phyloP scores from a whole-genome alignment of 139 green algal species.

The Chlamydomonas urium region DNA sequence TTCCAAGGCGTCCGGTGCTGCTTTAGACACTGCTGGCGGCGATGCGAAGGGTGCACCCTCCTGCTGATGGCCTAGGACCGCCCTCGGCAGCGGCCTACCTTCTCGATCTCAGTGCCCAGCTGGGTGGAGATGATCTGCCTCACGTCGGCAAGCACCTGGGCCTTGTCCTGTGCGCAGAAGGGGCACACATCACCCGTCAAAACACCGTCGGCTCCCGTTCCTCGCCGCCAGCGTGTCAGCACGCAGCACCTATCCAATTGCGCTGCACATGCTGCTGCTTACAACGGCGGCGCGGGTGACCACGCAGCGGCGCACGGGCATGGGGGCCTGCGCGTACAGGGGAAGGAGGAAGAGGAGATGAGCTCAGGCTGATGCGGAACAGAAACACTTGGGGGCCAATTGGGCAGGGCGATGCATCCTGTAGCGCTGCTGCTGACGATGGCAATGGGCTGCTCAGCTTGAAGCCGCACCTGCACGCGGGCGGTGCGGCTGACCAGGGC shows the following conservation, averaged over 20 bases:
- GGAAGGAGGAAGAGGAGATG: neutral
- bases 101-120: constrained; percentile 84
- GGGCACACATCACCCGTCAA: neutral
- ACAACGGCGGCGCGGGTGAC: constrained; percentile 29
- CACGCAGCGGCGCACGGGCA: constrained; percentile 10
- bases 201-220: neutral
- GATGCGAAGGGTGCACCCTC: too few relatives aligned
- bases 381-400: too few relatives aligned
- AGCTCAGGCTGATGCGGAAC: too few relatives aligned
- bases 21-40: too few relatives aligned
- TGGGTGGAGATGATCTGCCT: constrained; percentile 89
- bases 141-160: constrained; percentile 79
- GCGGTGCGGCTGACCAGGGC: neutral
- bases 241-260: neutral
- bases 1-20: too few relatives aligned
- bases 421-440: too few relatives aligned
- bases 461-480: neutral
- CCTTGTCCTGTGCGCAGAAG: constrained; percentile 60
- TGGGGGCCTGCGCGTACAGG: neutral
- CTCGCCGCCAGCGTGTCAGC: neutral
- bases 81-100: constrained; percentile 37
- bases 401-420: too few relatives aligned
- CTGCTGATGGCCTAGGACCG: too few relatives aligned
- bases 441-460: too few relatives aligned
- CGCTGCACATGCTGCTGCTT: neutral